These are phyloP conservation scores for Backusella parvicylindrica DNA, from an alignment of 192 early-diverging fungal species.

Conservation along the genomic window DNA sequence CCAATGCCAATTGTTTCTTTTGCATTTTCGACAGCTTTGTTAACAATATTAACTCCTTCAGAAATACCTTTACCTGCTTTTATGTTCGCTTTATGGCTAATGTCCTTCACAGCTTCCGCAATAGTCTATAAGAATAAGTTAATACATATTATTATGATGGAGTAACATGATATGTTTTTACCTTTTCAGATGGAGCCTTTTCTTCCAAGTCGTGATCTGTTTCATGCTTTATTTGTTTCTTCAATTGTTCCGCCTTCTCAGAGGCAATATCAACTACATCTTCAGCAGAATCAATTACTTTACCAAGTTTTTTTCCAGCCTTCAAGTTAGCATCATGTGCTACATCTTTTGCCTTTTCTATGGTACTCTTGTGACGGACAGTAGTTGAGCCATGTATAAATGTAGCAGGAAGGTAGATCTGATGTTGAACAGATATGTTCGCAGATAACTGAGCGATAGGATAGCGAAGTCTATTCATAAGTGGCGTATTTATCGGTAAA, in stretches of 20 bases:
- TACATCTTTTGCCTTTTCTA: neutral
- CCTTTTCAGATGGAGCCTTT: neutral
- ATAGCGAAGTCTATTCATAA: neutral
- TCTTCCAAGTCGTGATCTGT: neutral
- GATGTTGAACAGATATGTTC: neutral
- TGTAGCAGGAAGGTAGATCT: neutral
- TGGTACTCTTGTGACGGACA: neutral
- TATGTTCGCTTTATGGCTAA: slow-evolving; percentile 25
- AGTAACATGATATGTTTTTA: neutral
- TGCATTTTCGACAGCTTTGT: slow-evolving; percentile 13
- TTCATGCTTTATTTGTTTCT: neutral
- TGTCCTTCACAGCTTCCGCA: slow-evolving; percentile 20
- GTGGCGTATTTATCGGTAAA: neutral
- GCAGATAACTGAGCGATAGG: neutral
- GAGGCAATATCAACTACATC: neutral
- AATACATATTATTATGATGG: neutral
- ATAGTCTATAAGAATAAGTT: neutral
- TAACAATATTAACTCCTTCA: slow-evolving; percentile 4
- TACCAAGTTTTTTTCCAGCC: neutral
- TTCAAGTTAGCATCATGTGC: neutral
- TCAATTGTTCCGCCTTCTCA: neutral
- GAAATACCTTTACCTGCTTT: slow-evolving; percentile 17
- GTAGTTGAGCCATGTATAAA: neutral
- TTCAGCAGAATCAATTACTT: neutral
- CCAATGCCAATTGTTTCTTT: slow-evolving; percentile 19